These are phyloP conservation scores for Boletus subluridellus DNA, from an alignment of 1,284 basidiomycete genomes.

Conservation along the genomic window DNA sequence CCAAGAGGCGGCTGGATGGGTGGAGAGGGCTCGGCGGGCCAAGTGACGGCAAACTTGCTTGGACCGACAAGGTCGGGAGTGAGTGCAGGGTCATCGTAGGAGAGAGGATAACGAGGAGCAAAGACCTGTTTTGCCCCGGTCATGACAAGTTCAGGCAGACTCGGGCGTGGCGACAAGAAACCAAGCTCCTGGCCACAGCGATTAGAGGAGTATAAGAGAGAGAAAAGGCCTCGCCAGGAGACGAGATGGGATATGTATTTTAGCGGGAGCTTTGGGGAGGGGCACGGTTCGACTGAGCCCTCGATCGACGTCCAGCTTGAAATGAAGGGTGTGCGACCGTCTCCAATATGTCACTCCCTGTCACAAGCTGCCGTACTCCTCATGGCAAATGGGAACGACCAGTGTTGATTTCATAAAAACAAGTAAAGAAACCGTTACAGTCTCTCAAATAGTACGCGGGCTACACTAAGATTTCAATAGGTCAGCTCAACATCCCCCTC, in stretches of 20 bases:
- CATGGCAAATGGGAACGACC: conserved; percentile 25
- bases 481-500: conserved; percentile 81
- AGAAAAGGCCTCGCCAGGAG: conserved; percentile 29
- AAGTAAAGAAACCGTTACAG: conserved; percentile 17
- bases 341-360: conserved; percentile 26
- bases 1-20: conserved; percentile 32
- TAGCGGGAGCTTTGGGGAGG: conserved; percentile 17
- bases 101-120: conserved; percentile 27
- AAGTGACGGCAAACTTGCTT: conserved; percentile 51
- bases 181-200: conserved; percentile 16
- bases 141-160: conserved; percentile 20
- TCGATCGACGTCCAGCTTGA: conserved; percentile 32
- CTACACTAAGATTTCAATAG: conserved; percentile 49
- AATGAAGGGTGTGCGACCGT: conserved; percentile 27
- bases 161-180: conserved; percentile 11
- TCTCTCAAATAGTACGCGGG: conserved; percentile 25
- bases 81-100: conserved; percentile 33
- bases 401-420: conserved; percentile 30
- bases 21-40: conserved; percentile 43
- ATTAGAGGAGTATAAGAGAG: conserved; percentile 17
- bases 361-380: conserved; percentile 32
- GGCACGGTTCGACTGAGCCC: conserved; percentile 23
- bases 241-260: conserved; percentile 18
- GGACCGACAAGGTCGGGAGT: conserved; percentile 41
- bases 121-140: conserved; percentile 33